Evolutionary conservation across 2,329 filamentous ascomycete species (phyloP).

Genomic region (Fusarium sp.): DNA sequence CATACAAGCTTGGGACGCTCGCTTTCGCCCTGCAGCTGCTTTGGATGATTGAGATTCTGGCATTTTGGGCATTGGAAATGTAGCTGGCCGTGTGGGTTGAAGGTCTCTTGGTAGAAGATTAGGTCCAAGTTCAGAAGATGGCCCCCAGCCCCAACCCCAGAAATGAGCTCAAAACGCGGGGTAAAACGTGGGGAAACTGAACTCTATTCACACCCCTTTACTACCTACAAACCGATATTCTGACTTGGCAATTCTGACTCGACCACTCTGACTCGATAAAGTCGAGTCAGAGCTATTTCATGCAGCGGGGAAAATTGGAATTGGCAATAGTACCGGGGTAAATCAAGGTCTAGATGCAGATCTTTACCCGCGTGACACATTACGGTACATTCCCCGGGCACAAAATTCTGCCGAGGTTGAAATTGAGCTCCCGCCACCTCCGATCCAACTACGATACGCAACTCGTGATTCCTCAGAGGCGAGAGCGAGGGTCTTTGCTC

Average conservation of each 20-base stretch:
- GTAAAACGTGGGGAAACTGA: constrained; percentile 2
- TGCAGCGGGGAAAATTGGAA: too few relatives aligned
- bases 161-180: neutral
- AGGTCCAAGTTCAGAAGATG: neutral
- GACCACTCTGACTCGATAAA: neutral
- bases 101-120: neutral
- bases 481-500: neutral
- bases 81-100: neutral
- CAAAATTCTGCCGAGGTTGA: neutral
- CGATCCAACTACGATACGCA: neutral
- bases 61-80: neutral
- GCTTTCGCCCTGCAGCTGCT: neutral
- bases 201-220: neutral
- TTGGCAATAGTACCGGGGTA: neutral
- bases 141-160: too few relatives aligned
- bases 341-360: neutral
- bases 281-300: neutral
- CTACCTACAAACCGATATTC: too few relatives aligned
- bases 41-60: neutral
- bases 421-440: neutral
- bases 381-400: too few relatives aligned
- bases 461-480: neutral
- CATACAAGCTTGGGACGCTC: constrained; percentile 30
- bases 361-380: neutral
- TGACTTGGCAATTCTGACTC: too few relatives aligned